Conservation (phyloP, 768 basidiomycete species). For the Boletus edulis region DNA sequence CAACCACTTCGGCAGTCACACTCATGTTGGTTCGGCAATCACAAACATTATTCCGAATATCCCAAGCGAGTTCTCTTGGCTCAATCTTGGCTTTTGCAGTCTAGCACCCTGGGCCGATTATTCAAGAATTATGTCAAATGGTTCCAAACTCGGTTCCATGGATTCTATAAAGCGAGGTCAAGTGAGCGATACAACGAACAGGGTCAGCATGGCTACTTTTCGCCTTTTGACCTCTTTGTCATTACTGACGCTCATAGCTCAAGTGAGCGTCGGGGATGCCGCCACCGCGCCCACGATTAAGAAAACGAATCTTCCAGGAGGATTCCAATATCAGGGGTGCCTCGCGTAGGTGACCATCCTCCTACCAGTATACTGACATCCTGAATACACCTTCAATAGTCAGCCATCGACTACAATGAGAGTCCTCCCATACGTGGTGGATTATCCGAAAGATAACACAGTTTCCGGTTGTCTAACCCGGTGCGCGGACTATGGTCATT, state of each 20-base stretch:
- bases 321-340: constrained; percentile 67
- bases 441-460: constrained; percentile 59
- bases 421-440: constrained; percentile 60
- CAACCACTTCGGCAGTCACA: no score
- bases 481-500: constrained; percentile 69
- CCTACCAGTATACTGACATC: background rate
- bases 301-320: constrained; percentile 56
- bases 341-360: constrained; percentile 46
- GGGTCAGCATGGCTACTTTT: background rate
- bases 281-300: constrained; percentile 29
- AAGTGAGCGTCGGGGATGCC: background rate
- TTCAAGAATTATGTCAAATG: no score
- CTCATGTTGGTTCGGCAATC: no score
- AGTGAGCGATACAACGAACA: background rate
- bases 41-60: no score
- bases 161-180: no score
- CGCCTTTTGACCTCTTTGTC: background rate
- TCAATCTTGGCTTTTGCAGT: no score
- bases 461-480: constrained; percentile 62
- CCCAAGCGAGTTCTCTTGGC: no score
- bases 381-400: background rate
- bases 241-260: background rate
- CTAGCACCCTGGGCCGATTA: no score
- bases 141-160: no score
- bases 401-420: constrained; percentile 50